Conservation (phyloP, 2,329 filamentous ascomycete genomes). For the Emericellopsis atlantica region DNA sequence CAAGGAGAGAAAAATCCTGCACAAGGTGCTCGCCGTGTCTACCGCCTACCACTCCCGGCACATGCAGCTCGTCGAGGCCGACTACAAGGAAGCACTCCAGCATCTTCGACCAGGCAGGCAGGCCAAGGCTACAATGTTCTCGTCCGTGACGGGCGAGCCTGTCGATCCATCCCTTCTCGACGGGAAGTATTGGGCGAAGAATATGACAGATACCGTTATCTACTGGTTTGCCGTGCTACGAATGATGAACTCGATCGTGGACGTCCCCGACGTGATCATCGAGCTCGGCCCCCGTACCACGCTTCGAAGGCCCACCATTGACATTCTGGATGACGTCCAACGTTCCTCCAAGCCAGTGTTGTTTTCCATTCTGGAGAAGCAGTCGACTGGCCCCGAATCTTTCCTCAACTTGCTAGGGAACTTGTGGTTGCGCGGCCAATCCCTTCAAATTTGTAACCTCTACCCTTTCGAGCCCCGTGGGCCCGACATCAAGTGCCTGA, state of each 20-base stretch:
- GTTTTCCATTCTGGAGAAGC: slow-evolving; percentile 13
- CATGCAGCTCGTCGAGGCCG: slow-evolving; percentile 23
- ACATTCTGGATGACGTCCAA: slow-evolving; percentile 14
- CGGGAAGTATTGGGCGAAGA: slow-evolving; percentile 30
- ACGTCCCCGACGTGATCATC: slow-evolving; percentile 21
- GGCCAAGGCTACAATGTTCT: slow-evolving; percentile 20
- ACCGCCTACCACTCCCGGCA: slow-evolving; percentile 31
- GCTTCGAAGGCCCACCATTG: slow-evolving; percentile 21
- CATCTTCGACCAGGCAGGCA: slow-evolving; percentile 5
- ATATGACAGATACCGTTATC: slow-evolving; percentile 29
- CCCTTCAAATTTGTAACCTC: slow-evolving; percentile 17
- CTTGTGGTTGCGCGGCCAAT: slow-evolving; percentile 22
- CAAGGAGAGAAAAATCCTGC: slow-evolving; percentile 15
- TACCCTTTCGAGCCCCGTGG: slow-evolving; percentile 1
- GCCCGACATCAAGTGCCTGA: slow-evolving; percentile 18
- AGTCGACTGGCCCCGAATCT: slow-evolving; percentile 8
- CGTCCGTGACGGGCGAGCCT: slow-evolving; percentile 21
- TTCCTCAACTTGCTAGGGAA: slow-evolving; percentile 19
- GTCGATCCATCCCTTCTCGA: slow-evolving; percentile 14
- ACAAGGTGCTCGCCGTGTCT: slow-evolving; percentile 20
- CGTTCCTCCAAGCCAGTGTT: slow-evolving; percentile 8
- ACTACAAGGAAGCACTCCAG: slow-evolving; percentile 18
- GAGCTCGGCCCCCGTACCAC: slow-evolving; percentile 26
- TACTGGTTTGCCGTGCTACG: slow-evolving; percentile 24
- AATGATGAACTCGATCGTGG: slow-evolving; percentile 15